phyloP scores from a whole-genome alignment of 2,329 filamentous ascomycete species.

The Cercospora zeae-maydis region DNA sequence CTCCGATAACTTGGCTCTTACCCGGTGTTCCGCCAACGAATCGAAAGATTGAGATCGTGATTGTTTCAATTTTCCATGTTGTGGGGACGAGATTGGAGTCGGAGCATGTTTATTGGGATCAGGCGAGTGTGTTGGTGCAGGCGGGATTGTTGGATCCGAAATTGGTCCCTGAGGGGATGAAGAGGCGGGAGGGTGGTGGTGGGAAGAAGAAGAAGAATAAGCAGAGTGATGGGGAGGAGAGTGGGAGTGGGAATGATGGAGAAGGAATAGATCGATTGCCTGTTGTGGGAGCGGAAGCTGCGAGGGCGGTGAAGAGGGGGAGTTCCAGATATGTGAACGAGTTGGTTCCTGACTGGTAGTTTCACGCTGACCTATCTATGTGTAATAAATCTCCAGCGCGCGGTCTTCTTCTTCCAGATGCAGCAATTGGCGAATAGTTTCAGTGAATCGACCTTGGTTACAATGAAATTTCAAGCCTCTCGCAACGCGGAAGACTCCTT shows the following conservation, averaged over 20 bases:
- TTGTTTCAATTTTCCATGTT: constrained; percentile 56
- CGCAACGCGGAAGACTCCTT: not conserved
- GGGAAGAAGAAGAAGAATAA: not conserved
- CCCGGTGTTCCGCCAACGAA: constrained; percentile 56
- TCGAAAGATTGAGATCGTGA: constrained; percentile 52
- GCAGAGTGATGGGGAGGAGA: constrained; percentile 33
- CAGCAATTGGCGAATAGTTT: no score
- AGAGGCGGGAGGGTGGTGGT: constrained; percentile 30
- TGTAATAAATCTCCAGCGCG: no score
- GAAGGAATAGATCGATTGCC: constrained; percentile 41
- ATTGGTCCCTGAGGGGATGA: constrained; percentile 46
- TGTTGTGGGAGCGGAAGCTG: constrained; percentile 45
- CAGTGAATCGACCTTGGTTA: not conserved
- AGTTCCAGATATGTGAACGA: constrained; percentile 45
- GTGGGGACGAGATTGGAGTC: constrained; percentile 53
- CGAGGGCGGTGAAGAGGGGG: constrained; percentile 46
- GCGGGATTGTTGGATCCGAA: constrained; percentile 57
- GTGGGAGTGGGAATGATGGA: not conserved
- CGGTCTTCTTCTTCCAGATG: no score
- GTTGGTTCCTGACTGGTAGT: constrained; percentile 48
- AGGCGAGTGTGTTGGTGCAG: constrained; percentile 58
- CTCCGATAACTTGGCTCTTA: constrained; percentile 57
- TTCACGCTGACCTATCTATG: no score
- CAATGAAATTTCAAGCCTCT: not conserved
- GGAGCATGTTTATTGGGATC: constrained; percentile 62